Percentiles rank a stretch among this genome's conserved stretches.
phyloP scores from a whole-genome alignment of 164 flowering plant genomes.

The Saururus chinensis region DNA sequence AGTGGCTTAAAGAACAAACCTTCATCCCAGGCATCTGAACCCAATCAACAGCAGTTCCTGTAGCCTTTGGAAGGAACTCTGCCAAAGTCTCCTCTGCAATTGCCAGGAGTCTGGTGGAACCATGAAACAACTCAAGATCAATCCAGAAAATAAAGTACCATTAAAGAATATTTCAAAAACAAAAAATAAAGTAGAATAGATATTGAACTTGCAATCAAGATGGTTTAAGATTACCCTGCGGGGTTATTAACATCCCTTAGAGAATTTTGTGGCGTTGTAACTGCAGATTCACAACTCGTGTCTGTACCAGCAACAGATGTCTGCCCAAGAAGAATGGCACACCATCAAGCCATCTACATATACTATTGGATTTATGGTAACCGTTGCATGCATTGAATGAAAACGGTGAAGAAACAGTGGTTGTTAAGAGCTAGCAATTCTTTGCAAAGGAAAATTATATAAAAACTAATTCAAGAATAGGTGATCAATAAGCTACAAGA shows the following conservation, averaged over 20 bases:
- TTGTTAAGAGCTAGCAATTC: too few relatives aligned
- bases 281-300: constrained; percentile 67
- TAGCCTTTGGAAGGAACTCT: constrained; percentile 86
- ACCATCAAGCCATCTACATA: background rate
- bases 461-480: too few relatives aligned
- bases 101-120: constrained; percentile 49
- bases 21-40: constrained; percentile 96
- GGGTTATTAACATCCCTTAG: constrained; percentile 63
- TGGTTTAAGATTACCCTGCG: constrained; percentile 43
- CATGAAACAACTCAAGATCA: background rate
- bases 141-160: background rate
- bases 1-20: constrained; percentile 24
- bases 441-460: too few relatives aligned
- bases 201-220: background rate
- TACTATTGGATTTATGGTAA: background rate
- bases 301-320: constrained; percentile 40
- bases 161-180: background rate
- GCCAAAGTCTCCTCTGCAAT: constrained; percentile 83
- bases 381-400: too few relatives aligned
- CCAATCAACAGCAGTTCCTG: constrained; percentile 93
- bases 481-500: too few relatives aligned
- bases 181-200: background rate
- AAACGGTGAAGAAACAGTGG: too few relatives aligned
- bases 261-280: constrained; percentile 63
- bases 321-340: constrained; percentile 17